Percentiles rank a stretch among this genome's conserved stretches.
Evolutionary conservation across 257 asterid species (phyloP).

Genomic region (Cynanchum wilfordii): DNA sequence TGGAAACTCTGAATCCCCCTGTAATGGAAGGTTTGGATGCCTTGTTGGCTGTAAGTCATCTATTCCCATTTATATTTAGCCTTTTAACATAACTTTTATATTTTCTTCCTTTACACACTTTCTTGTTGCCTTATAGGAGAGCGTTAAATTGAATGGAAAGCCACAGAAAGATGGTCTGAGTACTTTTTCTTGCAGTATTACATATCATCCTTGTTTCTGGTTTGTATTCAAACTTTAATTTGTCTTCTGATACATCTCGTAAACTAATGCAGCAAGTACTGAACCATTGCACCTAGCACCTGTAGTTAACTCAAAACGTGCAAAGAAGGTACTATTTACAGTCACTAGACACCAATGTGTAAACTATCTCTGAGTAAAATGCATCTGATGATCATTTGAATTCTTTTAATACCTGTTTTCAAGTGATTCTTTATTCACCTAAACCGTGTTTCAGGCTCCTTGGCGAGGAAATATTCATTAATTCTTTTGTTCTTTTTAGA

Average conservation of each 20-base stretch:
- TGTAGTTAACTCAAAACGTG: slow-evolving; percentile 47
- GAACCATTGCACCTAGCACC: slow-evolving; percentile 31
- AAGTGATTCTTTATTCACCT: neutral
- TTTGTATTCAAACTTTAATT: neutral
- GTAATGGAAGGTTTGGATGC: slow-evolving; percentile 70
- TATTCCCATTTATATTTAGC: neutral
- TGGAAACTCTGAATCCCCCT: slow-evolving; percentile 56
- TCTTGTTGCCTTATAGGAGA: slow-evolving; percentile 29
- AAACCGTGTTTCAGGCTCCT: neutral
- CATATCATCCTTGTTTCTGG: neutral
- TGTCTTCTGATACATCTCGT: neutral
- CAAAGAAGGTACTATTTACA: slow-evolving; percentile 42
- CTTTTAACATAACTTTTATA: neutral
- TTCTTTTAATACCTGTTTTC: neutral
- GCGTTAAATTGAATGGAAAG: slow-evolving; percentile 24
- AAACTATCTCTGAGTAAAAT: neutral
- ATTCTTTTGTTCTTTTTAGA: neutral
- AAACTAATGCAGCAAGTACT: slow-evolving; percentile 38
- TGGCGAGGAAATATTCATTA: neutral
- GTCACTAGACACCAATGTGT: neutral
- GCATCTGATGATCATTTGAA: neutral
- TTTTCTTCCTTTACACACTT: slow-evolving; percentile 15
- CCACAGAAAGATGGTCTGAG: slow-evolving; percentile 47
- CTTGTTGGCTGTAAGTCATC: slow-evolving; percentile 51
- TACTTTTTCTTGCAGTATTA: neutral